These are phyloP conservation scores for Saraca asoca DNA, from an alignment of 331 rosid genomes.

Conservation along the genomic window DNA sequence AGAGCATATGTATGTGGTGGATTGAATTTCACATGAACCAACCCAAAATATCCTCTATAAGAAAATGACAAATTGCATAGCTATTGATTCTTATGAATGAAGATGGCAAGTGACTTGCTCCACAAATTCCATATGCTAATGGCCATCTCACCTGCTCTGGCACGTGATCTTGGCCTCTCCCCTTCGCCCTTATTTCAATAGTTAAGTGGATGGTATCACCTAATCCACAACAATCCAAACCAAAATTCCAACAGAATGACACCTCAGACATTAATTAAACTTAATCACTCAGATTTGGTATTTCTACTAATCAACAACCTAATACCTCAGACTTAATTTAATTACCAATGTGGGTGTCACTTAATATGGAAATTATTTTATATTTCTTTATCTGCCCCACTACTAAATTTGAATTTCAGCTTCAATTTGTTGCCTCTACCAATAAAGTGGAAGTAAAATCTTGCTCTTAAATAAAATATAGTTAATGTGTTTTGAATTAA, in stretches of 20 bases:
- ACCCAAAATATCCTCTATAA: constrained; percentile 2
- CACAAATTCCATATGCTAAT: constrained; percentile 30
- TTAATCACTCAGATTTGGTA: not conserved
- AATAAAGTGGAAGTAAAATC: too few species aligned
- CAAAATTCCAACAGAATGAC: constrained; percentile 35
- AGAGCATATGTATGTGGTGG: not conserved
- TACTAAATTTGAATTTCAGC: not conserved
- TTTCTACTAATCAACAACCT: not conserved
- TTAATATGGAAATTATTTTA: not conserved
- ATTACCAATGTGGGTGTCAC: not conserved
- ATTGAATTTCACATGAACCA: not conserved
- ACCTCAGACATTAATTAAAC: constrained; percentile 5
- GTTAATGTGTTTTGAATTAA: too few species aligned
- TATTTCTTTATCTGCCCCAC: not conserved
- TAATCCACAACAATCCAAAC: constrained; percentile 30
- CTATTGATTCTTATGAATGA: constrained; percentile 22
- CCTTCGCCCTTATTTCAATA: constrained; percentile 25
- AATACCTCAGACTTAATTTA: constrained; percentile 1
- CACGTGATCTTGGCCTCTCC: constrained; percentile 44
- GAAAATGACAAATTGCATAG: constrained; percentile 31
- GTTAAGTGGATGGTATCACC: constrained; percentile 33
- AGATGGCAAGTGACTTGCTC: constrained; percentile 26
- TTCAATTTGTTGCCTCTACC: not conserved
- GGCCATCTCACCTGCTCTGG: constrained; percentile 33
- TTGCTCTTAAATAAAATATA: too few species aligned